Evolutionary conservation across 2,329 filamentous ascomycete genomes (phyloP), one percentile per base, ranked within the genome.

Genomic region (Bimuria novae-zelandiae): DNA sequence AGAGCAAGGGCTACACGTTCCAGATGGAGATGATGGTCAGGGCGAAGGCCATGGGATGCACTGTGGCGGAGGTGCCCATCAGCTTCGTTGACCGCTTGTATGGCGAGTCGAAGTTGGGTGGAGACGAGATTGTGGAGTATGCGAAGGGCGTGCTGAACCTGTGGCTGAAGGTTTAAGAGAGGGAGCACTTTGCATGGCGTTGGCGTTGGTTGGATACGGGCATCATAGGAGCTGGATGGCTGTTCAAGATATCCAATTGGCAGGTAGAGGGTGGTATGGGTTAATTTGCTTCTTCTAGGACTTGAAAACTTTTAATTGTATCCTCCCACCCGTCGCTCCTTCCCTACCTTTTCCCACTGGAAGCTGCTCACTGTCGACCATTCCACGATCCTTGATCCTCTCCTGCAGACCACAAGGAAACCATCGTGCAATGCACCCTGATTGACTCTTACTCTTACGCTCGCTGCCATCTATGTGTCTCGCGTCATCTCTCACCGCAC

Each of bases 11-110:
- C 2, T 99, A 97, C 75, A 93, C 89, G 35, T 99, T 99, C 82
- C 94, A 99, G 85, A 99, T 99, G 94, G 93, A 97, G 82, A 89
- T 99, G 86, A 97, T 97, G 88, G 93, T 97, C 7, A 84, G 92
- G 57, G 94, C 94, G 29, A 97, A 97, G 84, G 90, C 89, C 14
- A 92, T 97, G 90, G 93, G 94, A 1, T 96, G 85, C 79, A 89
- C 87, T 32, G 93, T 99, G 27, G 90, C 90, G 14, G 94, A 99
- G 81, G 93, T 96, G 56, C 94, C 94, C 11, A 99, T 99, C 63
- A 90, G 85, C 21, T 99, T 99, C 74, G 94, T 97, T 35, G 95
- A 99, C 75, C 86, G 94, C 52, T 76, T 99, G 41, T 99, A 96
- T 73, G 94, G 94, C 27, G 93, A 96, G 79, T 92, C 88, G 72